Conservation (phyloP, 208 protist species). For the Leishmania mexicana region DNA sequence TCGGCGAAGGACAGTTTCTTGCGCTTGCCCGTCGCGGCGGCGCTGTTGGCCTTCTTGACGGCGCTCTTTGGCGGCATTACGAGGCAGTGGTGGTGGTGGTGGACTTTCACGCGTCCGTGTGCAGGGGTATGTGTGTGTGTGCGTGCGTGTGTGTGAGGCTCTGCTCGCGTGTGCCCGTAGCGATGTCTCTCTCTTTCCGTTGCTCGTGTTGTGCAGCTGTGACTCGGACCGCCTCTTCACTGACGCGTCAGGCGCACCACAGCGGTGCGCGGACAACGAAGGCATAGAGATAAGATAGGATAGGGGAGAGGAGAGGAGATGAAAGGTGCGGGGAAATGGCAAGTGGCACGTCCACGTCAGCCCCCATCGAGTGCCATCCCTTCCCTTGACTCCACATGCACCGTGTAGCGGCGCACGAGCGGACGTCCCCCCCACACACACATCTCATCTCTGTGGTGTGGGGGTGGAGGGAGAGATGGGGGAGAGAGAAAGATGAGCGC, state of each 20-base stretch:
- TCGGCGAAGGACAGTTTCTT: slow-evolving; percentile 36
- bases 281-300: not conserved
- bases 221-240: not conserved
- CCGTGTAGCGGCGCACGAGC: not conserved
- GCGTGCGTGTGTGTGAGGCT: not conserved
- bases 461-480: not conserved
- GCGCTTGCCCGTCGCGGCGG: slow-evolving; percentile 23
- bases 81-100: not conserved
- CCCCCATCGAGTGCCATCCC: not conserved
- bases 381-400: not conserved
- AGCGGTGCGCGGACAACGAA: not conserved
- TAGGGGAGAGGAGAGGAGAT: not conserved
- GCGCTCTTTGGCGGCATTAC: slow-evolving; percentile 28
- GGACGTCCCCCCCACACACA: not conserved
- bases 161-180: not conserved
- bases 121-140: not conserved
- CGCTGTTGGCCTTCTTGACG: slow-evolving; percentile 13
- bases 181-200: not conserved
- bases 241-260: not conserved
- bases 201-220: not conserved
- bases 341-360: not conserved
- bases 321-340: not conserved
- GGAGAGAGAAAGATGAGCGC: not conserved
- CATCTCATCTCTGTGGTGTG: not conserved
- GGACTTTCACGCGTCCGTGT: not conserved